Percentiles rank a stretch among this genome's conserved stretches.
These are phyloP conservation scores for Phlebiopsis gigantea DNA, from an alignment of 768 basidiomycete species.

Conservation along the genomic window DNA sequence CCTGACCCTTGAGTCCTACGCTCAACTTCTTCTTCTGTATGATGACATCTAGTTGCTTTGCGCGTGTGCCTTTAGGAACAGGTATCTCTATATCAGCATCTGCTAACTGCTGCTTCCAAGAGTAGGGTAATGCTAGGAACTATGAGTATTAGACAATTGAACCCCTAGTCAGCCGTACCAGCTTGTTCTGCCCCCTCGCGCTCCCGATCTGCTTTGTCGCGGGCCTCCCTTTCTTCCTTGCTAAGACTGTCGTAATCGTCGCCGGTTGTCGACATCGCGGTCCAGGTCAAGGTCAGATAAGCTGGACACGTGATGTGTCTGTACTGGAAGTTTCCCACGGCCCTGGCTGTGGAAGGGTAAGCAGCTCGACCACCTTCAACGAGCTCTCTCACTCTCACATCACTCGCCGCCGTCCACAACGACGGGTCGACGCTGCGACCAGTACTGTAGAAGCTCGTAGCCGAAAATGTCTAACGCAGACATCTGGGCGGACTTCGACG, in stretches of 20 bases:
- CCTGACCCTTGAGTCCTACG: constrained; percentile 80
- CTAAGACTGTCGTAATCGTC: constrained; percentile 74
- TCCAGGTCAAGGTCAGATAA: constrained; percentile 10
- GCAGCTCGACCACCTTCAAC: constrained; percentile 2
- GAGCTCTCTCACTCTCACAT: neutral
- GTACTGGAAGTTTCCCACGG: constrained; percentile 9
- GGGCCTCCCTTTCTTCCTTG: constrained; percentile 66
- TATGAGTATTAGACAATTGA: constrained; percentile 16
- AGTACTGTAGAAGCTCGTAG: neutral
- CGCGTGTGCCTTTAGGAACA: constrained; percentile 84
- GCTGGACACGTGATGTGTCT: constrained; percentile 23
- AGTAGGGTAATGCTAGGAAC: constrained; percentile 74
- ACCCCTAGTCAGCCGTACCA: constrained; percentile 43
- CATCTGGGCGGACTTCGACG: constrained; percentile 73
- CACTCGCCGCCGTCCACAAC: neutral
- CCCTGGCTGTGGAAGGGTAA: constrained; percentile 4
- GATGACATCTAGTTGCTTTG: constrained; percentile 62
- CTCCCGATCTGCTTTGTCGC: constrained; percentile 63
- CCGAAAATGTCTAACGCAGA: constrained; percentile 53
- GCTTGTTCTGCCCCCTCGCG: constrained; percentile 80
- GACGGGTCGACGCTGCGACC: neutral
- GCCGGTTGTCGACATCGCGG: constrained; percentile 29
- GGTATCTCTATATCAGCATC: constrained; percentile 82
- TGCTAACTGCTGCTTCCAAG: constrained; percentile 85
- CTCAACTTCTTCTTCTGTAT: constrained; percentile 81